Percentiles rank a stretch among this genome's conserved stretches.
These are phyloP conservation scores for Lodderomyces orthopsilosis DNA, from an alignment of 1,139 yeast species.

Conservation along the genomic window DNA sequence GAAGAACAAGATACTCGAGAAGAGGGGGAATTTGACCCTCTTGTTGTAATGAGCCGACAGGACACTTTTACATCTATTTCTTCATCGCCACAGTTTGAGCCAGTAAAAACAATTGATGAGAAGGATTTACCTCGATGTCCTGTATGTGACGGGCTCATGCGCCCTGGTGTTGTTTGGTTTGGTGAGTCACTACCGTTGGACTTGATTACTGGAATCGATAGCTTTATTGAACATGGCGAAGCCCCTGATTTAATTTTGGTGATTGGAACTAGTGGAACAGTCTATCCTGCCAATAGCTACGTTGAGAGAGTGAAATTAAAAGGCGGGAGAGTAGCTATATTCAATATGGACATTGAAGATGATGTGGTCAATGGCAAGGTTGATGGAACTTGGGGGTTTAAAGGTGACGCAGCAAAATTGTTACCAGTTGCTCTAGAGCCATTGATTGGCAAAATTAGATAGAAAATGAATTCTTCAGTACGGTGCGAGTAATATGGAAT, in stretches of 20 bases:
- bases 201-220: constrained; percentile 65
- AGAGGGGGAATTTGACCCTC: not conserved
- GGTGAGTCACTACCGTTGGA: constrained; percentile 77
- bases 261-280: constrained; percentile 80
- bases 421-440: constrained; percentile 68
- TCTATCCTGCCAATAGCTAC: constrained; percentile 90
- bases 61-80: constrained; percentile 1
- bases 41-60: not conserved
- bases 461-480: no score
- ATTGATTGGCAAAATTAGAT: constrained; percentile 24
- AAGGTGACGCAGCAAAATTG: constrained; percentile 76
- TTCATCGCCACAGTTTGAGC: constrained; percentile 45
- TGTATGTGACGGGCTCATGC: constrained; percentile 52
- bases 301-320: constrained; percentile 69
- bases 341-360: constrained; percentile 64
- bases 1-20: constrained; percentile 5
- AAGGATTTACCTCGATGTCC: constrained; percentile 77
- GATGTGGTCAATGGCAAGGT: constrained; percentile 39
- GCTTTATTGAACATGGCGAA: constrained; percentile 52
- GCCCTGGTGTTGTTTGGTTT: constrained; percentile 94
- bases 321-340: constrained; percentile 83
- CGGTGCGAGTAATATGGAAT: no score
- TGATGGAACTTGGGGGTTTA: constrained; percentile 62
- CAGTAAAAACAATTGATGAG: constrained; percentile 46
- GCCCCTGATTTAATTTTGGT: constrained; percentile 73